Percentiles rank a stretch among this genome's conserved stretches.
These are phyloP conservation scores for Lipomyces kockii DNA, from an alignment of 805 yeast genomes.

Conservation along the genomic window DNA sequence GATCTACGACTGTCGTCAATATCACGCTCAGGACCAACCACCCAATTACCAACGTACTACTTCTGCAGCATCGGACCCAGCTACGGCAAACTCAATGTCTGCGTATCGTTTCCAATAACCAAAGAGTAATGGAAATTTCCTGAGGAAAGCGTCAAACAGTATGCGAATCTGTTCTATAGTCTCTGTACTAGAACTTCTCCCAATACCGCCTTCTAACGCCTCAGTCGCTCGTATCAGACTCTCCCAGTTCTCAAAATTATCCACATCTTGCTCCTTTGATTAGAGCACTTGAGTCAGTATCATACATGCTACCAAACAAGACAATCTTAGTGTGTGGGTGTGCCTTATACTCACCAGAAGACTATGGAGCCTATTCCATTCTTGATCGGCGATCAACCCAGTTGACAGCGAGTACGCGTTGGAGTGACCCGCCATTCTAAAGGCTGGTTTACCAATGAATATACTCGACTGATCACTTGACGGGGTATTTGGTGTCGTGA, in stretches of 20 bases:
- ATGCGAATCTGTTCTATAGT: slow-evolving; percentile 40
- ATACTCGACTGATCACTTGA: neutral
- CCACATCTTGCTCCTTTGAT: slow-evolving; percentile 39
- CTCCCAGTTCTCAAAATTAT: slow-evolving; percentile 46
- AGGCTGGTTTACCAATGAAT: neutral
- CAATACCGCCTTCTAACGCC: slow-evolving; percentile 43
- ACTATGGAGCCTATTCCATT: slow-evolving; percentile 25
- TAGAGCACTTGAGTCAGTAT: neutral
- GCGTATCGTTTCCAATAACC: slow-evolving; percentile 53
- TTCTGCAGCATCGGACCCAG: slow-evolving; percentile 43
- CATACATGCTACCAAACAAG: neutral
- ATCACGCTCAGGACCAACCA: neutral
- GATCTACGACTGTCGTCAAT: slow-evolving; percentile 25
- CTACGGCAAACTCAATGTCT: slow-evolving; percentile 45
- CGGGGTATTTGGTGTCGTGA: neutral
- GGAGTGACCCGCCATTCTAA: slow-evolving; percentile 5
- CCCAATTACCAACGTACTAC: slow-evolving; percentile 20
- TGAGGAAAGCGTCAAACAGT: slow-evolving; percentile 43
- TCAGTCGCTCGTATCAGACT: slow-evolving; percentile 43
- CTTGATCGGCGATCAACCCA: slow-evolving; percentile 25
- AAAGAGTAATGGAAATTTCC: slow-evolving; percentile 46
- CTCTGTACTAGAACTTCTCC: slow-evolving; percentile 40
- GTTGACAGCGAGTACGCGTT: neutral
- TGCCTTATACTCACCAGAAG: slow-evolving; percentile 13
- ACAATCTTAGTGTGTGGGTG: neutral